Evolutionary conservation across 352 stramenopile species (phyloP).

Genomic region (Phytophthora pseudosyringae): DNA sequence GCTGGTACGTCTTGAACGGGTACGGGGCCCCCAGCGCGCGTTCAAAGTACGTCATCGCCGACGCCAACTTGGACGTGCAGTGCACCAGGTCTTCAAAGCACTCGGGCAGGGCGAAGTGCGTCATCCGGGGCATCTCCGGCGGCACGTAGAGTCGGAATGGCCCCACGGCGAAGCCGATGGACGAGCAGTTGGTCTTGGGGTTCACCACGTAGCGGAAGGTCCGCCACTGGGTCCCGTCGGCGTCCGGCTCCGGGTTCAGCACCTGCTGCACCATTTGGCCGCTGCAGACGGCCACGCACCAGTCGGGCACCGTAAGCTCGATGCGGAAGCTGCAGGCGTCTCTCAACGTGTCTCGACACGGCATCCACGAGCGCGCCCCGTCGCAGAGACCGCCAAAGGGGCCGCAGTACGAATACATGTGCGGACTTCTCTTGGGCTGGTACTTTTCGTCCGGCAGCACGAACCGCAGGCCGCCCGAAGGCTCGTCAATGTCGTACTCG

Average conservation of each 20-base stretch:
- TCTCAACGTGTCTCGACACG: constrained; percentile 74
- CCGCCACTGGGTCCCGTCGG: constrained; percentile 53
- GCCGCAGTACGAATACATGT: constrained; percentile 90
- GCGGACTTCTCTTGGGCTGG: constrained; percentile 72
- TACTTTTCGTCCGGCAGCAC: constrained; percentile 71
- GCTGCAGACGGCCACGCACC: constrained; percentile 83
- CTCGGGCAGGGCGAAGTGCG: constrained; percentile 83
- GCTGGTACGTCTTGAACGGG: constrained; percentile 88
- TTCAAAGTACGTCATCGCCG: constrained; percentile 84
- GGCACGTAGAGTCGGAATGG: constrained; percentile 80
- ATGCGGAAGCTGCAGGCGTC: constrained; percentile 79
- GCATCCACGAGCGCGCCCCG: constrained; percentile 86
- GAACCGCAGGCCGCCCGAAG: constrained; percentile 70
- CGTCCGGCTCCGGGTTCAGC: constrained; percentile 57
- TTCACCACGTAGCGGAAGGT: constrained; percentile 85
- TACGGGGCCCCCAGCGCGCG: constrained; percentile 71
- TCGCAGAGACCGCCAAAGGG: constrained; percentile 85
- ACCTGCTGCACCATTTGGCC: constrained; percentile 88
- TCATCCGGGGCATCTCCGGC: constrained; percentile 82
- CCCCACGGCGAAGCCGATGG: constrained; percentile 80
- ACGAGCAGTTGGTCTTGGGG: constrained; percentile 83
- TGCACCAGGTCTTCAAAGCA: constrained; percentile 80
- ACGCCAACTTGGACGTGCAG: constrained; percentile 74
- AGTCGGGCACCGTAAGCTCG: constrained; percentile 82
- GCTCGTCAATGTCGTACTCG: constrained; percentile 83